Evolutionary conservation across 345 rosid genomes (phyloP).

Genomic region (Triadica sebifera): DNA sequence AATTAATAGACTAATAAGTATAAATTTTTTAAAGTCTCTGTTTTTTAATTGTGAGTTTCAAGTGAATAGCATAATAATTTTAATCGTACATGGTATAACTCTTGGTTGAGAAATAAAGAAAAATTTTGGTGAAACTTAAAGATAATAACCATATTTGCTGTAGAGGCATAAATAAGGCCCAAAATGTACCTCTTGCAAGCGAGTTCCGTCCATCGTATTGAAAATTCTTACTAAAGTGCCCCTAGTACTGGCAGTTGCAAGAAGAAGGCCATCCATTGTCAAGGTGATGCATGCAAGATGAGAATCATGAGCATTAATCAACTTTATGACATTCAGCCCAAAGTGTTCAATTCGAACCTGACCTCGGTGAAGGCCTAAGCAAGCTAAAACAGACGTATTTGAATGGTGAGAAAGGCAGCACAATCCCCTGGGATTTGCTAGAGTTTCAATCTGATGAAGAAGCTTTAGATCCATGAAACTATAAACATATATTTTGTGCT

Average conservation of each 20-base stretch:
- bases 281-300: constrained; percentile 72
- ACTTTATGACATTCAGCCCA: constrained; percentile 68
- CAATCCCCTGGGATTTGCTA: constrained; percentile 73
- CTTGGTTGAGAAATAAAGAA: background rate
- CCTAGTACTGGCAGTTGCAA: constrained; percentile 86
- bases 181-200: constrained; percentile 68
- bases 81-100: background rate
- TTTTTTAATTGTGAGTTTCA: background rate
- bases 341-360: constrained; percentile 81
- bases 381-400: constrained; percentile 76
- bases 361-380: constrained; percentile 79
- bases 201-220: constrained; percentile 91
- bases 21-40: background rate
- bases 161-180: background rate
- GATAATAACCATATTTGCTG: background rate
- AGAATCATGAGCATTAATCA: constrained; percentile 75
- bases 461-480: constrained; percentile 71
- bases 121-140: background rate
- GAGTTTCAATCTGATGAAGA: constrained; percentile 83
- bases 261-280: constrained; percentile 86
- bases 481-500: constrained; percentile 80
- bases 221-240: constrained; percentile 90
- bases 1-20: background rate
- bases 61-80: background rate
- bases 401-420: constrained; percentile 84